Evolutionary conservation across 163 green algal genomes (phyloP).

Genomic region (Chloroidium sp.): DNA sequence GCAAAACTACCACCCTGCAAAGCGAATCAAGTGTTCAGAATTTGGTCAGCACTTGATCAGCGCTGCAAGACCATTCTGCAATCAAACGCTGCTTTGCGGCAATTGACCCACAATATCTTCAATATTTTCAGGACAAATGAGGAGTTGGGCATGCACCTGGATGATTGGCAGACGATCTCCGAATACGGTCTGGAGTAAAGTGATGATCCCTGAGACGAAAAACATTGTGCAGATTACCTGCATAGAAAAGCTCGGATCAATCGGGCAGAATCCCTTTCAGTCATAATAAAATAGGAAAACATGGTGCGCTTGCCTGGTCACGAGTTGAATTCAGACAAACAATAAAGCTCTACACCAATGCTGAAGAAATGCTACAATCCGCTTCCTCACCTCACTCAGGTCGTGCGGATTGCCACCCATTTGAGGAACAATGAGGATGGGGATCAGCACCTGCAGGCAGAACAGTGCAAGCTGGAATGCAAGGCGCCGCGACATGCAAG

Average conservation of each 20-base stretch:
- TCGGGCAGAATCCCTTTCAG: too few species aligned
- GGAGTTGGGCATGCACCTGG: conserved; percentile 19
- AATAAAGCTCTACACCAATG: not conserved
- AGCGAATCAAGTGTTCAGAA: not conserved
- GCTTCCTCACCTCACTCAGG: not conserved
- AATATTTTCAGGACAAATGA: not conserved
- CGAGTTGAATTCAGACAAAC: too few species aligned
- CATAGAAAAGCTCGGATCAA: too few species aligned
- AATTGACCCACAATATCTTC: not conserved
- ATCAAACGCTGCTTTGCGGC: too few species aligned
- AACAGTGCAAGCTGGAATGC: too few species aligned
- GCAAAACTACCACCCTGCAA: conserved; percentile 51
- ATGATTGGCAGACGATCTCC: conserved; percentile 55
- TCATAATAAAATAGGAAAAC: too few species aligned
- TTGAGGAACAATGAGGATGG: conserved; percentile 47
- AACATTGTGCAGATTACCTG: conserved; percentile 50
- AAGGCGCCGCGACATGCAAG: too few species aligned
- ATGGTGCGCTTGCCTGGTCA: too few species aligned
- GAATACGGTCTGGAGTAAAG: conserved; percentile 36
- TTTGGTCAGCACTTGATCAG: too few species aligned
- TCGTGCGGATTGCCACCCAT: conserved; percentile 45
- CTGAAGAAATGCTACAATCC: not conserved
- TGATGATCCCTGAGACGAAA: conserved; percentile 58
- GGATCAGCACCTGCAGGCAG: conserved; percentile 38
- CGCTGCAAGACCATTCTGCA: too few species aligned